Conservation (phyloP, 2,329 filamentous ascomycete species). For the Biscogniauxia sp. region DNA sequence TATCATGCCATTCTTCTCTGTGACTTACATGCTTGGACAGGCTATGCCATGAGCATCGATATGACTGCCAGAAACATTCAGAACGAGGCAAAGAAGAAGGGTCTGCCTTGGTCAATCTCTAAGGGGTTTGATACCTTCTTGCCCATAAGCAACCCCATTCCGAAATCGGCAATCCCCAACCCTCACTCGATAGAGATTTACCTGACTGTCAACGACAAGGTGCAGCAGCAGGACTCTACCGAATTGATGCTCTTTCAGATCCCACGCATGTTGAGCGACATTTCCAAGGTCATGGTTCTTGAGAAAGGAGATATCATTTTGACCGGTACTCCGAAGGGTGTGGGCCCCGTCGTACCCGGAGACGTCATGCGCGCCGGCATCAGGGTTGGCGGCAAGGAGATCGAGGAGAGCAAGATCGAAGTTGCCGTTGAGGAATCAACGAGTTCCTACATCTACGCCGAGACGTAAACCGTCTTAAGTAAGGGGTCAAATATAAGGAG, state of each 20-base stretch:
- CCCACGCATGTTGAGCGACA: slow-evolving; percentile 82
- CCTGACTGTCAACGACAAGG: slow-evolving; percentile 76
- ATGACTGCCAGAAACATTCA: slow-evolving; percentile 97
- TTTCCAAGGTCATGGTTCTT: slow-evolving; percentile 91
- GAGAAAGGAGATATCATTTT: slow-evolving; percentile 89
- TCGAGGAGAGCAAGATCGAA: slow-evolving; percentile 82
- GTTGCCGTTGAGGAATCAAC: slow-evolving; percentile 78
- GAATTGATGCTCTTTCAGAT: slow-evolving; percentile 92
- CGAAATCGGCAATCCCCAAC: slow-evolving; percentile 76
- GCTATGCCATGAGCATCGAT: slow-evolving; percentile 89
- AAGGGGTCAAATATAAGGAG: background rate
- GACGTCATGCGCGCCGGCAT: slow-evolving; percentile 86
- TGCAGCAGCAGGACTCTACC: slow-evolving; percentile 84
- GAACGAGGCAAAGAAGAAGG: slow-evolving; percentile 95
- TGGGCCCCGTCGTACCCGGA: slow-evolving; percentile 79
- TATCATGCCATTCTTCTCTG: slow-evolving; percentile 8
- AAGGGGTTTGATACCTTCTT: slow-evolving; percentile 99
- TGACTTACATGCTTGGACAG: slow-evolving; percentile 39
- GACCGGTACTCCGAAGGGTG: slow-evolving; percentile 96
- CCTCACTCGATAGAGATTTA: slow-evolving; percentile 87
- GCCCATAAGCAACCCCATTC: slow-evolving; percentile 78
- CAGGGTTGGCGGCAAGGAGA: slow-evolving; percentile 73
- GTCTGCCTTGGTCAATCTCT: slow-evolving; percentile 91
- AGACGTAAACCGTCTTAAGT: slow-evolving; percentile 52
- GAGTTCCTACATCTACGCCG: slow-evolving; percentile 72